Evolutionary conservation across 1,284 basidiomycete genomes (phyloP), one percentile per base, ranked within the genome.

Genomic region (Cystobasidium sp.): DNA sequence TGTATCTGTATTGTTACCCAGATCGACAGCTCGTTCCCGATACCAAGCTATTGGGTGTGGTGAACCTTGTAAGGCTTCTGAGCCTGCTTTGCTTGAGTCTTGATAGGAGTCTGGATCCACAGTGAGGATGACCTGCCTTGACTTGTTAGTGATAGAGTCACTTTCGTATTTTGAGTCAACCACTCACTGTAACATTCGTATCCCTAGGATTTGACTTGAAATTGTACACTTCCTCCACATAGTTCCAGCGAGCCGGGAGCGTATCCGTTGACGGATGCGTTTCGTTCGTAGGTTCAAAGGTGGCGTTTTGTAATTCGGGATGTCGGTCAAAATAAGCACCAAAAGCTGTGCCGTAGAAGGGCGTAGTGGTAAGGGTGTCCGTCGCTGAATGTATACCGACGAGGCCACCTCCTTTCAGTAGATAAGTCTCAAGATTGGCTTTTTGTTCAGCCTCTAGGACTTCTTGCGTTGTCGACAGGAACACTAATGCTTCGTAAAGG

Each of bases 21-120:
- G 55, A 37, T 72, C 63, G 44, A 73, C 39, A 16, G 62, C 49
- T 47, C 63, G 43, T 8, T 75, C 75, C 22, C 75, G 6, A 43
- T 61, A 71, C 75, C 75, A 75, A n/a, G 69, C 69, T 18, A 75
- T 75, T 1, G 75, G 75, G 49, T 75, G 75, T 10, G 75, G 75
- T 20, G 24, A 59, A 31, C 65, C 69, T 53, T 62, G 55, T 37
- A 20, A 55, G 20, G 44, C 63, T 47, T 52, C 72, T 37, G 72
- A 37, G 39, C 39, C 44, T 52, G 46, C 65, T 46, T 68, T 75
- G 22, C 63, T 31, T 7, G 55, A 16, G 24, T 75, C 70, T 49
- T 58, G 39, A 43, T 75, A 75, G 5, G 75, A 75, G 20, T 72
- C 53, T 44, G 46, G 47, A 49, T 75, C 75, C 4, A 75, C 75